phyloP scores from a whole-genome alignment of 192 early-diverging fungal species.

The Backusella mclennaniae region DNA sequence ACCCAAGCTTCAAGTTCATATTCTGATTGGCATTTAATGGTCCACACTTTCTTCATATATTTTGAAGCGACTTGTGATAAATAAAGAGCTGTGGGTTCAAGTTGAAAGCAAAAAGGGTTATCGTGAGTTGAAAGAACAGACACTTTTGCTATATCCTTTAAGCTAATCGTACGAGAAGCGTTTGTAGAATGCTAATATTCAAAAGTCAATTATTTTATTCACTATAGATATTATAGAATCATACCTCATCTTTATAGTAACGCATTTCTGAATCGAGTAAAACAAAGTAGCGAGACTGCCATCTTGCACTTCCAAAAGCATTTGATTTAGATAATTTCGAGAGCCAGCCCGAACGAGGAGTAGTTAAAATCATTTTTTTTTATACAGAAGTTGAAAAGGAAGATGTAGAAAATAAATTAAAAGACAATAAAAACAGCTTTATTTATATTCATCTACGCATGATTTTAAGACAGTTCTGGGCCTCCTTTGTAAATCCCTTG shows the following conservation, averaged over 20 bases:
- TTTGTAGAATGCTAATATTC: neutral
- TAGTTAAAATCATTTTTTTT: neutral
- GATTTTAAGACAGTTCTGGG: slow-evolving; percentile 1
- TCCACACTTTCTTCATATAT: slow-evolving; percentile 5
- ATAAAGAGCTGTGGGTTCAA: slow-evolving; percentile 6
- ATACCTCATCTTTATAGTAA: slow-evolving; percentile 23
- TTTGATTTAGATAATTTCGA: slow-evolving; percentile 9
- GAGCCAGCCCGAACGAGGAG: slow-evolving; percentile 5
- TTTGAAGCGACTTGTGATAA: neutral
- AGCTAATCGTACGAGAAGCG: slow-evolving; percentile 7
- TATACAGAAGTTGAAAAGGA: neutral
- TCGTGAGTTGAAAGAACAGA: neutral
- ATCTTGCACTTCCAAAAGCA: slow-evolving; percentile 17
- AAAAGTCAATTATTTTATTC: neutral
- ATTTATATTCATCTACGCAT: neutral
- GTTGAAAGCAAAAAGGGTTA: slow-evolving; percentile 8
- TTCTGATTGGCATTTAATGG: slow-evolving; percentile 10
- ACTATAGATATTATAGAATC: neutral
- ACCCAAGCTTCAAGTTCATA: slow-evolving; percentile 16
- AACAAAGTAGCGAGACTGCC: slow-evolving; percentile 27
- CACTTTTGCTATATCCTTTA: slow-evolving; percentile 12
- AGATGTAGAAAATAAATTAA: neutral
- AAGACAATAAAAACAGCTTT: neutral
- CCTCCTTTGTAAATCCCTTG: neutral
- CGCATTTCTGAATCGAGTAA: slow-evolving; percentile 25